phyloP scores from a whole-genome alignment of 164 flowering plant genomes.

The Chloranthus sessilifolius region DNA sequence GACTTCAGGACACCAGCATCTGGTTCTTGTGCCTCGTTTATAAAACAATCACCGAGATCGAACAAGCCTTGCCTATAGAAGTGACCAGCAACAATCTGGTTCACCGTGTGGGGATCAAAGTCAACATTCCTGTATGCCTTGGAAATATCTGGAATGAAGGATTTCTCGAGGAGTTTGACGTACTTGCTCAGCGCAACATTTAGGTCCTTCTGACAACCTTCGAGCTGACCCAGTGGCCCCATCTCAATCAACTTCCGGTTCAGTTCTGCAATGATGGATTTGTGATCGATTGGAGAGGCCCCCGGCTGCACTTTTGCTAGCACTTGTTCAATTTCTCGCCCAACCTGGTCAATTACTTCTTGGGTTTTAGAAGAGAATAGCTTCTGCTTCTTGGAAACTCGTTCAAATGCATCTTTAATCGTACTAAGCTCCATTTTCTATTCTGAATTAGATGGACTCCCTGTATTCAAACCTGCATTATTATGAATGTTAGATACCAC shows the following conservation, averaged over 20 bases:
- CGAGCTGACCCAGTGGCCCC: constrained; percentile 45
- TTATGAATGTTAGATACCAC: too few species aligned
- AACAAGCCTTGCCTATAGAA: constrained; percentile 71
- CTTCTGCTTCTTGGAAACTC: constrained; percentile 81
- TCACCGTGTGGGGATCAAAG: constrained; percentile 49
- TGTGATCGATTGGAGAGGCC: constrained; percentile 23
- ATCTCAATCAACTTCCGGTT: constrained; percentile 41
- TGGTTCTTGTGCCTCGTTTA: constrained; percentile 48
- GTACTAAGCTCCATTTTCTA: constrained; percentile 62
- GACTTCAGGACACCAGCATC: constrained; percentile 35
- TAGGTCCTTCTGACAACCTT: constrained; percentile 68
- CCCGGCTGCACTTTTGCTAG: constrained; percentile 34
- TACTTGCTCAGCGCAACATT: constrained; percentile 59
- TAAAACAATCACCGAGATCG: constrained; percentile 67
- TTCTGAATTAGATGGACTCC: background rate
- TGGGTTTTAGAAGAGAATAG: constrained; percentile 53
- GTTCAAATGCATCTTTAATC: constrained; percentile 80
- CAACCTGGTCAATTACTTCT: constrained; percentile 59
- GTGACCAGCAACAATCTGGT: constrained; percentile 66
- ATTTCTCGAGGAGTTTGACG: constrained; percentile 61
- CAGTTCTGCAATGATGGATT: constrained; percentile 40
- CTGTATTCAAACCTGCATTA: too few species aligned
- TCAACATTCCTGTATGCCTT: constrained; percentile 72
- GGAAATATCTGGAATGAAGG: constrained; percentile 68
- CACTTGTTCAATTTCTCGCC: constrained; percentile 53